phyloP scores from a whole-genome alignment of 257 asterid genomes.

The Solanum pennellii region DNA sequence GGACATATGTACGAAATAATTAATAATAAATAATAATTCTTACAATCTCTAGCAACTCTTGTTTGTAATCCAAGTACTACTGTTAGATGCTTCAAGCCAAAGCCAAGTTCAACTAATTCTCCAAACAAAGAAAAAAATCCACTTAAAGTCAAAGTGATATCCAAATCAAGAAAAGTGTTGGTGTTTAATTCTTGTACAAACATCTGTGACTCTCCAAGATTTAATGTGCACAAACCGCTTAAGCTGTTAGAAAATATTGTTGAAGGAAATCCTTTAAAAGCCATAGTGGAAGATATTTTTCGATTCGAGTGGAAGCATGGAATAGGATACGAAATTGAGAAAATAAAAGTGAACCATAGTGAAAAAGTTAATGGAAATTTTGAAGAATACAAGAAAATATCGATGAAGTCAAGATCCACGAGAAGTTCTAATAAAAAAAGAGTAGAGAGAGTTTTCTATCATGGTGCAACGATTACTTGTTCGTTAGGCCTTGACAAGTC shows the following conservation, averaged over 20 bases:
- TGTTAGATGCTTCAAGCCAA: slow-evolving; percentile 4
- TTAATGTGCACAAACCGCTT: neutral
- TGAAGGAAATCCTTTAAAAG: neutral
- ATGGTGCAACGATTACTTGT: neutral
- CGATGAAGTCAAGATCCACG: neutral
- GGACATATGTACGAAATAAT: no score
- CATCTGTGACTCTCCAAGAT: neutral
- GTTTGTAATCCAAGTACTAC: slow-evolving; percentile 2
- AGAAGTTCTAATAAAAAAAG: neutral
- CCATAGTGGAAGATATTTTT: neutral
- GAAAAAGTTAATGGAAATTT: no score
- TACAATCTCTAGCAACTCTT: slow-evolving; percentile 1
- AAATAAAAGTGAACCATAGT: neutral
- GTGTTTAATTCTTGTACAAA: neutral
- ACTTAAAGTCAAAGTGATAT: neutral
- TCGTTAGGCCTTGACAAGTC: neutral
- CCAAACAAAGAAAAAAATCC: neutral
- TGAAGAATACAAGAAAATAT: neutral
- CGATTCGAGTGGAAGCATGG: neutral
- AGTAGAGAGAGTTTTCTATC: neutral
- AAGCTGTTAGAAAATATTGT: neutral
- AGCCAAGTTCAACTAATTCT: neutral
- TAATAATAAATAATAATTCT: no score
- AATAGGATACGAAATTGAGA: neutral
- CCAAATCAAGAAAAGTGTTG: neutral